Conservation (phyloP, 2,329 filamentous ascomycete genomes). For the Sodiomyces alkalinus region DNA sequence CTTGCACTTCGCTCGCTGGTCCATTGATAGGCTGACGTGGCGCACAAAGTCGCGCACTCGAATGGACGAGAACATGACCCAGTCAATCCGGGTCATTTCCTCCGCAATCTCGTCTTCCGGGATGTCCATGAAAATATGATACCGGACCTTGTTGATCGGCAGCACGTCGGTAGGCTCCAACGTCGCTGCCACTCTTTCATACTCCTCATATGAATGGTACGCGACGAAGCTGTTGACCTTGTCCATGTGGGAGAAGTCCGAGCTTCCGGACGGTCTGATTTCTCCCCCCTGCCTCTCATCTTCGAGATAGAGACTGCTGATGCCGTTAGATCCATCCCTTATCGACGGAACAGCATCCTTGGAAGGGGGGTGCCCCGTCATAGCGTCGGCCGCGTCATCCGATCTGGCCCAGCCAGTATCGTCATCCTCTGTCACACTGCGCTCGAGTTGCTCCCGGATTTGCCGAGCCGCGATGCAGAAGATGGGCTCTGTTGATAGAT, state of each 20-base stretch:
- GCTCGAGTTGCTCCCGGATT: constrained; percentile 64
- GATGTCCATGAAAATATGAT: constrained; percentile 79
- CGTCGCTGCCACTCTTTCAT: constrained; percentile 60
- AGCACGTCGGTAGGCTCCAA: constrained; percentile 56
- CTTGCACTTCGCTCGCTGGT: constrained; percentile 60
- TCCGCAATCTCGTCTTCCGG: constrained; percentile 74
- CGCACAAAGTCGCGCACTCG: constrained; percentile 84
- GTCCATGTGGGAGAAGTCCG: constrained; percentile 25
- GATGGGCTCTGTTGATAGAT: constrained; percentile 62
- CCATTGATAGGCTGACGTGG: constrained; percentile 62
- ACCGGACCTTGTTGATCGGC: constrained; percentile 69
- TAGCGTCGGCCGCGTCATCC: constrained; percentile 37
- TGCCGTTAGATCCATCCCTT: constrained; percentile 25
- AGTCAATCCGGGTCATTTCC: constrained; percentile 90
- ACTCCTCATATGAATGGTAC: constrained; percentile 58
- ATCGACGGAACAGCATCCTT: constrained; percentile 11
- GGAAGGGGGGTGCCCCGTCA: constrained; percentile 18
- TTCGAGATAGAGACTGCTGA: constrained; percentile 33
- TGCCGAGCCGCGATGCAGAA: constrained; percentile 77
- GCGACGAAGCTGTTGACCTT: constrained; percentile 27
- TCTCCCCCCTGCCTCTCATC: constrained; percentile 24
- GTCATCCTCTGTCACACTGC: constrained; percentile 65
- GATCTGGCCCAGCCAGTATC: constrained; percentile 84
- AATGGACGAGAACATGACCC: constrained; percentile 95
- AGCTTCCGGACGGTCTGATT: constrained; percentile 29